phyloP scores from a whole-genome alignment of 805 yeast genomes.

The Scheffersomyces stipitis region DNA sequence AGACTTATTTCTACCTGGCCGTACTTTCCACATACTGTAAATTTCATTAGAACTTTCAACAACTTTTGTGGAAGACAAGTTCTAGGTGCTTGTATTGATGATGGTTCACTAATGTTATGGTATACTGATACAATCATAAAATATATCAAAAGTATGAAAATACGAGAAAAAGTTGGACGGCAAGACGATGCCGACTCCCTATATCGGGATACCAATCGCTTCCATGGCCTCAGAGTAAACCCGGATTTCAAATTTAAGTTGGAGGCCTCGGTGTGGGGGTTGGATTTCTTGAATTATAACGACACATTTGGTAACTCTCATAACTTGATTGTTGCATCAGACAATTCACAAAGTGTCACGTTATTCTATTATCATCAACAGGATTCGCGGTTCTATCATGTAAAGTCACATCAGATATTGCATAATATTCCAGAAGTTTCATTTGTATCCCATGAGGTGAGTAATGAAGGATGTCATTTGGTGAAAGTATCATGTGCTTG shows the following conservation, averaged over 20 bases:
- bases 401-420: conserved; percentile 41
- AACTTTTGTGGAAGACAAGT: conserved; percentile 40
- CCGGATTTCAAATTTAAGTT: conserved; percentile 31
- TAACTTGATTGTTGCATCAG: conserved; percentile 48
- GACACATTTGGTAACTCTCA: conserved; percentile 16
- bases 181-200: not conserved
- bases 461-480: conserved; percentile 19
- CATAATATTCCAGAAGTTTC: conserved; percentile 58
- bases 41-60: conserved; percentile 41
- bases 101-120: conserved; percentile 49
- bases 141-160: conserved; percentile 3
- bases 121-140: conserved; percentile 22
- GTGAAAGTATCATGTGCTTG: conserved; percentile 39
- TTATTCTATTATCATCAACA: conserved; percentile 34
- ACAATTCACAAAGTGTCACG: conserved; percentile 50
- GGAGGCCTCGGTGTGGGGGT: conserved; percentile 61
- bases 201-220: conserved; percentile 9
- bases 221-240: conserved; percentile 18
- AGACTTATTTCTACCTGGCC: conserved; percentile 51
- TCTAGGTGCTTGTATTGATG: conserved; percentile 52
- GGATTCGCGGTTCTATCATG: conserved; percentile 27
- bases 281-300: conserved; percentile 37
- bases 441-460: conserved; percentile 27
- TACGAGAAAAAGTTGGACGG: not conserved
- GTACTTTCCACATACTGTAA: conserved; percentile 55